phyloP scores from a whole-genome alignment of 495 filamentous ascomycete genomes.

The Neurospora hispaniola region DNA sequence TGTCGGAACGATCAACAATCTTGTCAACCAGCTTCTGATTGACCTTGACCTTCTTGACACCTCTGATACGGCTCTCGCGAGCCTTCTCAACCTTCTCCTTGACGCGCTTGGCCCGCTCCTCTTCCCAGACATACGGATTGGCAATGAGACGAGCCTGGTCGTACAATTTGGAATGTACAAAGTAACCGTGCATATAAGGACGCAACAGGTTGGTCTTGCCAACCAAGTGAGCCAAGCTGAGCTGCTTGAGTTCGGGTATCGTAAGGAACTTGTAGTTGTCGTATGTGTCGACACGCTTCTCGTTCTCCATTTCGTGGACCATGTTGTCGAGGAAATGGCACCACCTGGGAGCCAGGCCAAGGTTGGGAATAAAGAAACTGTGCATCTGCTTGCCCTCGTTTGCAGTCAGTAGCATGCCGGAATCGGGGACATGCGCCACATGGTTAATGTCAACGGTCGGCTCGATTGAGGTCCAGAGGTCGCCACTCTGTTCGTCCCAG shows the following conservation, averaged over 20 bases:
- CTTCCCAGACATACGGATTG: slow-evolving; percentile 85
- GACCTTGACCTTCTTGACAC: slow-evolving; percentile 84
- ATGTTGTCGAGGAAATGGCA: slow-evolving; percentile 94
- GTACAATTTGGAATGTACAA: slow-evolving; percentile 83
- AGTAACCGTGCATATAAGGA: slow-evolving; percentile 98
- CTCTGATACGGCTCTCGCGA: slow-evolving; percentile 79
- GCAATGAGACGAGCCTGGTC: slow-evolving; percentile 88
- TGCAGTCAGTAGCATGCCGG: slow-evolving; percentile 86
- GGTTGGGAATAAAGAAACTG: slow-evolving; percentile 89
- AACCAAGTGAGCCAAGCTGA: slow-evolving; percentile 78
- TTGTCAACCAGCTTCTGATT: slow-evolving; percentile 80
- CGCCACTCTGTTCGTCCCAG: slow-evolving; percentile 73
- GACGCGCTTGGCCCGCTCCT: slow-evolving; percentile 75
- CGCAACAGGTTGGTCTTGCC: slow-evolving; percentile 77
- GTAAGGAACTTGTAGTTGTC: slow-evolving; percentile 99
- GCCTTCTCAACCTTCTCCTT: slow-evolving; percentile 93
- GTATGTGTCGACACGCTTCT: slow-evolving; percentile 63
- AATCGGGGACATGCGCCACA: slow-evolving; percentile 78
- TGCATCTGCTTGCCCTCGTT: slow-evolving; percentile 69
- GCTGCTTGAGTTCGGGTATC: slow-evolving; percentile 61
- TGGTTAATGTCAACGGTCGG: slow-evolving; percentile 89
- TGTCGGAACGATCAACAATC: slow-evolving; percentile 69
- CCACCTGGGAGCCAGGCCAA: slow-evolving; percentile 81
- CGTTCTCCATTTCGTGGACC: slow-evolving; percentile 95
- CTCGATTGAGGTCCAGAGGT: slow-evolving; percentile 89